Evolutionary conservation across 768 basidiomycete species (phyloP).

Genomic region (Clitopilus passeckerianus): DNA sequence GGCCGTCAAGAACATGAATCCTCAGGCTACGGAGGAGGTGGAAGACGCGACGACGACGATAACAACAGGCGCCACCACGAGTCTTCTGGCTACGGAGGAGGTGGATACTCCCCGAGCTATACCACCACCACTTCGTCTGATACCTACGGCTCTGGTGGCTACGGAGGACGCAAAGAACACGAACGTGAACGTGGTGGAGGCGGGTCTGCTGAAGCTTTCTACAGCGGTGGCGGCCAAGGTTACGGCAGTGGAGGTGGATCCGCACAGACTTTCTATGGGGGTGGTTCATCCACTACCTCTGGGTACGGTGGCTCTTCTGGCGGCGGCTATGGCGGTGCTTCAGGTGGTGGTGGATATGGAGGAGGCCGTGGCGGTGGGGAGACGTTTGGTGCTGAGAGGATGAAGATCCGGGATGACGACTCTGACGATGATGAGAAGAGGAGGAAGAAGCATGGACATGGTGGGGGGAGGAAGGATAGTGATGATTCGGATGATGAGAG

Average conservation of each 20-base stretch:
- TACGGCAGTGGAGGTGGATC: no score
- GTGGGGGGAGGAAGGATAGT: neutral
- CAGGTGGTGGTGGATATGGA: no score
- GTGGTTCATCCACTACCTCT: neutral
- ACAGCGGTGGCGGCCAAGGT: no score
- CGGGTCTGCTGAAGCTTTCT: no score
- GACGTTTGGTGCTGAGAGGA: conserved; percentile 49
- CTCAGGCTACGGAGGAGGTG: conserved; percentile 3
- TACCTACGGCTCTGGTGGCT: neutral
- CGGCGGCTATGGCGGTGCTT: conserved; percentile 3
- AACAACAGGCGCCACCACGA: neutral
- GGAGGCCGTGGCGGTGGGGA: conserved; percentile 24
- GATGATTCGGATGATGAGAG: conserved; percentile 1
- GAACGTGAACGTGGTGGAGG: neutral
- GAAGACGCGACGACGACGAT: neutral
- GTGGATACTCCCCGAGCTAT: neutral
- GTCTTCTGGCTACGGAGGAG: conserved; percentile 3
- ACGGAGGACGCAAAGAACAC: neutral
- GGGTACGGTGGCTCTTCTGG: neutral
- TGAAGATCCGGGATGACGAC: conserved; percentile 35
- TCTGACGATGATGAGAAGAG: conserved; percentile 16
- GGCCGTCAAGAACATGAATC: conserved; percentile 10
- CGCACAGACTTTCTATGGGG: neutral
- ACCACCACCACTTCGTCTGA: neutral
- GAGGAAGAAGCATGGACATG: conserved; percentile 1